Percentiles rank a stretch among this genome's conserved stretches.
Conservation (phyloP, 2,329 filamentous ascomycete genomes). For the Neobulgaria alba region DNA sequence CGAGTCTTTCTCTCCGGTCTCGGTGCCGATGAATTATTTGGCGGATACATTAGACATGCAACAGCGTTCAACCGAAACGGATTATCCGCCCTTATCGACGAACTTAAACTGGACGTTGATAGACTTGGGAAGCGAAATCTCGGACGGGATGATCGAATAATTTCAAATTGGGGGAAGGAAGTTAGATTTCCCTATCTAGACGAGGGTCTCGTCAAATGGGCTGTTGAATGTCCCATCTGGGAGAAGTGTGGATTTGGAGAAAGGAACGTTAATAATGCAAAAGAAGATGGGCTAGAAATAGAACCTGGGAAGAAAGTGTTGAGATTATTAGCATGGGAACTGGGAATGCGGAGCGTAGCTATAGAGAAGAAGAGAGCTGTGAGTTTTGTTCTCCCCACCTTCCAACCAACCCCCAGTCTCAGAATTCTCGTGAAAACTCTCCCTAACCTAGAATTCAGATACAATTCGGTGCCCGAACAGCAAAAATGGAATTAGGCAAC, state of each 20-base stretch:
- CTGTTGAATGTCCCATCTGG: constrained; percentile 64
- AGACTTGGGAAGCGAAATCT: constrained; percentile 90
- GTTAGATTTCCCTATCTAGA: constrained; percentile 87
- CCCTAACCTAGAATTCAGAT: constrained; percentile 41
- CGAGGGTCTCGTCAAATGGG: constrained; percentile 76
- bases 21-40: constrained; percentile 93
- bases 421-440: background rate
- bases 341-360: constrained; percentile 65
- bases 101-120: constrained; percentile 76
- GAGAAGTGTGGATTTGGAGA: constrained; percentile 84
- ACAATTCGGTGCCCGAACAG: constrained; percentile 74
- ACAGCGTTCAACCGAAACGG: constrained; percentile 64
- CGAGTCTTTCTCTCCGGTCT: constrained; percentile 85
- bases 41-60: constrained; percentile 79
- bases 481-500: constrained; percentile 68
- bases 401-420: no score
- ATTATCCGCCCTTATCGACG: constrained; percentile 64
- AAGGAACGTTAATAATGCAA: constrained; percentile 19
- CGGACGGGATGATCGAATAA: constrained; percentile 84
- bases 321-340: constrained; percentile 62
- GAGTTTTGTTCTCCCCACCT: constrained; percentile 31
- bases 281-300: constrained; percentile 33
- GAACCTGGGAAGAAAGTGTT: constrained; percentile 78
- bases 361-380: constrained; percentile 90
- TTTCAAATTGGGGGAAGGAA: constrained; percentile 83